Percentiles rank a stretch among this genome's conserved stretches.
Evolutionary conservation across 1,284 basidiomycete genomes (phyloP).

Genomic region (Heterobasidion parviporum): DNA sequence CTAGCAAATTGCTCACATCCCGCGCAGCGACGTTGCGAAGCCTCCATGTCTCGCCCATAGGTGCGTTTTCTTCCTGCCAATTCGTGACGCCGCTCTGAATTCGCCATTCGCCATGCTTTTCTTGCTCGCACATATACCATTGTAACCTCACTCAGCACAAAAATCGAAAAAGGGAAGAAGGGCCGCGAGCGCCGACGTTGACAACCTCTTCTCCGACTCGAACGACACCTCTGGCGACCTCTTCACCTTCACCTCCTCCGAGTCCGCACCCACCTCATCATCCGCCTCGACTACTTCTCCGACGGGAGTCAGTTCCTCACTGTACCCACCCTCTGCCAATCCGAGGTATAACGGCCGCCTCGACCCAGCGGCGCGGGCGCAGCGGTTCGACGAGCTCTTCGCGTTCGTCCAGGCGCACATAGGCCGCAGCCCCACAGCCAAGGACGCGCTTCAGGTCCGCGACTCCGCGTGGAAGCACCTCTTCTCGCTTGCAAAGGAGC

Average conservation of each 20-base stretch:
- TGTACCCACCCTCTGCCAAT: not conserved
- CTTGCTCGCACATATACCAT: not conserved
- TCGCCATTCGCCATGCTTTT: no score
- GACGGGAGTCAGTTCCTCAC: not conserved
- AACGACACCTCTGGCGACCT: not conserved
- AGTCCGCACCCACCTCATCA: not conserved
- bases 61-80: no score
- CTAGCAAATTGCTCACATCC: no score
- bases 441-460: constrained; percentile 17
- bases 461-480: constrained; percentile 36
- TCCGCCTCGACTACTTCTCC: not conserved
- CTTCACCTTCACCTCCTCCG: not conserved
- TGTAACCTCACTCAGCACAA: not conserved
- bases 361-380: constrained; percentile 13
- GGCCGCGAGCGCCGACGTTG: not conserved
- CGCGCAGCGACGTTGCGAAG: no score
- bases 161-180: not conserved
- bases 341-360: not conserved
- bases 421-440: constrained; percentile 11
- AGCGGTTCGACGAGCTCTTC: constrained; percentile 19
- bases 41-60: no score
- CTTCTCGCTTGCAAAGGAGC: constrained; percentile 36
- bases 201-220: not conserved
- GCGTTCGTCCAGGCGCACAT: constrained; percentile 18
- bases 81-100: no score